Percentiles rank a stretch among this genome's conserved stretches.
These are phyloP conservation scores for Mortierella sp. DNA, from an alignment of 371 early-diverging fungal species.

Conservation along the genomic window DNA sequence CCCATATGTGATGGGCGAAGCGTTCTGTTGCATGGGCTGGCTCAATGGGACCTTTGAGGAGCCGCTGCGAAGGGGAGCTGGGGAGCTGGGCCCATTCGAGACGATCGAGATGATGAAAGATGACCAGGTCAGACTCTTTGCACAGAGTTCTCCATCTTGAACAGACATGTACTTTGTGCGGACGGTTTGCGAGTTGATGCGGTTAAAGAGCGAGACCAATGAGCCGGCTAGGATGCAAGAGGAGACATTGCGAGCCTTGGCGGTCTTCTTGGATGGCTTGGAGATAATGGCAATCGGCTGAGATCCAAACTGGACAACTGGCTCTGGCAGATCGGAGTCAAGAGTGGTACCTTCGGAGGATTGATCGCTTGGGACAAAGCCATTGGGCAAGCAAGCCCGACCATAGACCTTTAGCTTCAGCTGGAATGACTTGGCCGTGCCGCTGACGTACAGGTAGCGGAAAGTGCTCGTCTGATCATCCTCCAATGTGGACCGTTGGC, in stretches of 20 bases:
- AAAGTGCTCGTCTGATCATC: conserved; percentile 67
- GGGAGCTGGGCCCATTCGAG: conserved; percentile 34
- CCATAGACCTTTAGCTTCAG: conserved; percentile 68
- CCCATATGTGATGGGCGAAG: conserved; percentile 75
- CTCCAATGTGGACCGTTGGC: conserved; percentile 64
- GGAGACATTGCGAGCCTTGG: conserved; percentile 79
- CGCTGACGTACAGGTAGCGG: conserved; percentile 78
- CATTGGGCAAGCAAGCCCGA: conserved; percentile 47
- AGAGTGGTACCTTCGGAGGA: conserved; percentile 14
- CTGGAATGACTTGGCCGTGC: conserved; percentile 79
- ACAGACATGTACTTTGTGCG: conserved; percentile 83
- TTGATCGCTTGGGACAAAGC: conserved; percentile 22
- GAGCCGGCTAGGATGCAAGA: conserved; percentile 79
- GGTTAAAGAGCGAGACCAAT: conserved; percentile 54
- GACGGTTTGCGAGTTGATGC: conserved; percentile 80
- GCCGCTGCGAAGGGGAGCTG: conserved; percentile 2
- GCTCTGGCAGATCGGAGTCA: conserved; percentile 36
- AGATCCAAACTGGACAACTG: conserved; percentile 67
- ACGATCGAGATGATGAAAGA: conserved; percentile 76
- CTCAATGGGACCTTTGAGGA: conserved; percentile 35
- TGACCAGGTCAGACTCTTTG: conserved; percentile 81
- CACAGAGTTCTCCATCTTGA: conserved; percentile 68
- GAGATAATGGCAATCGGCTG: conserved; percentile 81
- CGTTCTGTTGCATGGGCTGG: conserved; percentile 17
- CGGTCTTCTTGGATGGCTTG: conserved; percentile 88